phyloP scores from a whole-genome alignment of 2,329 filamentous ascomycete species.

The Aspergillus sp. region DNA sequence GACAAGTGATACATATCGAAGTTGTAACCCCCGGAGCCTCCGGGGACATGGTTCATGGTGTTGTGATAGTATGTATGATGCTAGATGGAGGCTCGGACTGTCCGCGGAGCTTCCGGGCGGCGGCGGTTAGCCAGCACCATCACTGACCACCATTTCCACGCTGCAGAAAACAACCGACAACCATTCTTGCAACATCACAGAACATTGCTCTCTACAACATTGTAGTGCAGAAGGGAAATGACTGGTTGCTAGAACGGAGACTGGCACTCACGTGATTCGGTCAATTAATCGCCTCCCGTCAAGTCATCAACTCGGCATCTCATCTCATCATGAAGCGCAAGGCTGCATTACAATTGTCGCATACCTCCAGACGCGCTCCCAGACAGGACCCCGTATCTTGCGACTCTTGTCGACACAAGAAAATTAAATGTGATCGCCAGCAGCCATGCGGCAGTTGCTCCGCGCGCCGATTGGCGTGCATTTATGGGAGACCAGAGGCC shows the following conservation, averaged over 20 bases:
- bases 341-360: not conserved
- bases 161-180: too few relatives aligned
- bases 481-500: constrained; percentile 16
- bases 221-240: too few relatives aligned
- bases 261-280: too few relatives aligned
- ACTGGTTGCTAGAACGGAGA: too few relatives aligned
- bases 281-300: too few relatives aligned
- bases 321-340: constrained; percentile 28
- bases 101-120: constrained; percentile 28
- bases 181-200: too few relatives aligned
- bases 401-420: constrained; percentile 41
- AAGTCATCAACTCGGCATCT: too few relatives aligned
- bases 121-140: too few relatives aligned
- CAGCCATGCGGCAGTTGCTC: constrained; percentile 54
- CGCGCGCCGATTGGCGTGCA: constrained; percentile 32
- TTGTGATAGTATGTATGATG: not conserved
- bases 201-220: too few relatives aligned
- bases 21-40: too few relatives aligned
- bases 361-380: constrained; percentile 20
- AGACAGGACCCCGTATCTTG: constrained; percentile 45
- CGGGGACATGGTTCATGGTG: not conserved
- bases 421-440: constrained; percentile 58
- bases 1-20: too few relatives aligned
- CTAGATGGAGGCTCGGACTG: constrained; percentile 14
- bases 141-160: too few relatives aligned